Evolutionary conservation across 345 rosid genomes (phyloP).

Genomic region (Lepidium aucheri): DNA sequence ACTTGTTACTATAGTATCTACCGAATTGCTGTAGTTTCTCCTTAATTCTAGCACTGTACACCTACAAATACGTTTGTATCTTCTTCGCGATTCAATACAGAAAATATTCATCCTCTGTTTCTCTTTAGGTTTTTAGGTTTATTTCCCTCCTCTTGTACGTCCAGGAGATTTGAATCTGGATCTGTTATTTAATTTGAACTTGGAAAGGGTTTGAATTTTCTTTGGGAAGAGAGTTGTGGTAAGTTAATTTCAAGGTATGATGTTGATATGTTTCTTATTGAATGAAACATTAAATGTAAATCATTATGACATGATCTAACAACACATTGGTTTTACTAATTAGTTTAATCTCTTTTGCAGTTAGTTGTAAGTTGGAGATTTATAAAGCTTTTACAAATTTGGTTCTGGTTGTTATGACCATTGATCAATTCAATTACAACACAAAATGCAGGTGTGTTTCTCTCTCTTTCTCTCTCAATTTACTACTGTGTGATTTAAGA

Average conservation of each 20-base stretch:
- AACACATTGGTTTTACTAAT: conserved; percentile 8
- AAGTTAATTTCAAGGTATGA: conserved; percentile 15
- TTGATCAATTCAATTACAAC: conserved; percentile 23
- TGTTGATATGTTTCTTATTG: conserved; percentile 23
- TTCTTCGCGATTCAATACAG: too few species aligned
- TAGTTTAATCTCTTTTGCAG: not conserved
- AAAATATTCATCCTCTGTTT: too few species aligned
- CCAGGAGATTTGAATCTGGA: conserved; percentile 3
- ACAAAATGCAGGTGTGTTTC: conserved; percentile 30
- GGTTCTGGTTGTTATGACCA: conserved; percentile 32
- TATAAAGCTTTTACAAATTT: conserved; percentile 9
- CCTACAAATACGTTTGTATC: too few species aligned
- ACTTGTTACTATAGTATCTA: too few species aligned
- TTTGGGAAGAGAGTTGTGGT: not conserved
- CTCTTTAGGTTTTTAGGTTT: too few species aligned
- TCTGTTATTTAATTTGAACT: conserved; percentile 9
- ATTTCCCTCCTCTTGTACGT: conserved; percentile 10
- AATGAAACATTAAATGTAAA: conserved; percentile 22
- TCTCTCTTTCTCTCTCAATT: not conserved
- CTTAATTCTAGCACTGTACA: too few species aligned
- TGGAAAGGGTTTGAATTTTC: not conserved
- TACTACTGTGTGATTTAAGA: not conserved
- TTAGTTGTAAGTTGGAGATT: conserved; percentile 12
- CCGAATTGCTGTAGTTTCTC: too few species aligned
- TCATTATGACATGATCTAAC: conserved; percentile 23